A percentile compares a stretch with the other conserved stretches of the same genome.
These are phyloP conservation scores for Aspergillus diversus DNA, from an alignment of 495 filamentous ascomycete species.

Conservation along the genomic window DNA sequence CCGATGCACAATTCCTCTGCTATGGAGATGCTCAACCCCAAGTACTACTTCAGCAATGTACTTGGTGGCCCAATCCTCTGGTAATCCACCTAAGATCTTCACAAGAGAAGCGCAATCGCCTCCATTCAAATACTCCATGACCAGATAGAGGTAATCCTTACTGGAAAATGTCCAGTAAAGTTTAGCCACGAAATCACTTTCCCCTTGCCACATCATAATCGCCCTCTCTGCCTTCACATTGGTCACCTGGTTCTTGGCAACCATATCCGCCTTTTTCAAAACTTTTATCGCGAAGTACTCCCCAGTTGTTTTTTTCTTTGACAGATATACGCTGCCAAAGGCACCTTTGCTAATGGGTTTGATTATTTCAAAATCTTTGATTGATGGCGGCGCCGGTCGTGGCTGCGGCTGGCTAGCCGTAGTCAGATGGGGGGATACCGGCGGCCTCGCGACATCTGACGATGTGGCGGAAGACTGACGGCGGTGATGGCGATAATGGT, in stretches of 20 bases:
- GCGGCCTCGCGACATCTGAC: slow-evolving; percentile 68
- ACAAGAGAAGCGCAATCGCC: slow-evolving; percentile 96
- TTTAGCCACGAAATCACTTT: slow-evolving; percentile 98
- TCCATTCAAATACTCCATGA: slow-evolving; percentile 99
- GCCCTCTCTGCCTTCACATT: slow-evolving; percentile 98
- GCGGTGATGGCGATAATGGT: slow-evolving; percentile 74
- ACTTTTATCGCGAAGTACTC: slow-evolving; percentile 99
- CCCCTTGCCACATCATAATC: slow-evolving; percentile 99
- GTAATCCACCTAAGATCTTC: slow-evolving; percentile 85
- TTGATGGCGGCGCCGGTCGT: slow-evolving; percentile 86
- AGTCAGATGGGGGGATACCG: slow-evolving; percentile 78
- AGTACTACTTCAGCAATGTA: slow-evolving; percentile 95
- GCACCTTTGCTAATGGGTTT: slow-evolving; percentile 99
- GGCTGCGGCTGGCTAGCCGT: slow-evolving; percentile 72
- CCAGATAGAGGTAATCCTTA: slow-evolving; percentile 97
- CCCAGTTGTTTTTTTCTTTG: slow-evolving; percentile 97
- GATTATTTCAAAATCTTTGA: slow-evolving; percentile 99
- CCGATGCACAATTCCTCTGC: slow-evolving; percentile 91
- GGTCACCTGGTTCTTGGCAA: slow-evolving; percentile 98
- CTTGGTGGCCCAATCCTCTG: slow-evolving; percentile 97
- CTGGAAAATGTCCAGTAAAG: slow-evolving; percentile 99
- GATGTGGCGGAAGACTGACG: slow-evolving; percentile 89
- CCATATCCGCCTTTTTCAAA: slow-evolving; percentile 98
- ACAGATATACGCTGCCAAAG: slow-evolving; percentile 95
- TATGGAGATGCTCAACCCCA: slow-evolving; percentile 93